Percentiles rank a stretch among this genome's conserved stretches.
phyloP scores from a whole-genome alignment of 2,329 filamentous ascomycete genomes.

The Dactylellina sp. region DNA sequence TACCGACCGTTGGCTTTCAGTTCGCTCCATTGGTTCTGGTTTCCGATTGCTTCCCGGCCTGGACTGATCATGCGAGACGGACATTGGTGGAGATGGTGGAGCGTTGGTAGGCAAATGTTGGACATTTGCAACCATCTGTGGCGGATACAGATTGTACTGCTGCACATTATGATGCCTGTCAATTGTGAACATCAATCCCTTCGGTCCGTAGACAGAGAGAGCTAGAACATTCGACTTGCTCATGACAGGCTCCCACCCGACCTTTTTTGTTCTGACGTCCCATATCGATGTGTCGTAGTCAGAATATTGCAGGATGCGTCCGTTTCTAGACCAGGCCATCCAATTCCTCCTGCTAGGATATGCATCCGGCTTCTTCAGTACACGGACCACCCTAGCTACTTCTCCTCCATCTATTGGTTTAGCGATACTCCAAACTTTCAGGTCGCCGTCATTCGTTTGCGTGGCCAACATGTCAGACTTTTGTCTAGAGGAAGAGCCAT shows the following conservation, averaged over 20 bases:
- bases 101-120: constrained; percentile 84
- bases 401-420: constrained; percentile 79
- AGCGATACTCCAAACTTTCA: constrained; percentile 95
- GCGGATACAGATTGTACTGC: constrained; percentile 92
- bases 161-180: constrained; percentile 89
- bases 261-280: constrained; percentile 98
- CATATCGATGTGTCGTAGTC: constrained; percentile 93
- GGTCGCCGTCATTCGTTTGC: constrained; percentile 89
- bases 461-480: constrained; percentile 98
- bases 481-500: constrained; percentile 93
- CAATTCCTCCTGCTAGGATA: constrained; percentile 83
- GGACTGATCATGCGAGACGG: constrained; percentile 62
- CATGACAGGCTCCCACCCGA: constrained; percentile 88
- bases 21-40: constrained; percentile 57
- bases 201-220: constrained; percentile 87
- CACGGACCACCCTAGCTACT: constrained; percentile 86
- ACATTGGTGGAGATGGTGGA: constrained; percentile 84
- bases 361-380: constrained; percentile 82
- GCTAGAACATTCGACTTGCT: constrained; percentile 84
- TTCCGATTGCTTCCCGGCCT: constrained; percentile 58
- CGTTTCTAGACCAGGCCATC: constrained; percentile 99
- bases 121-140: constrained; percentile 84
- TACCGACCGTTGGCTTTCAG: constrained; percentile 41
- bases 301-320: constrained; percentile 89
- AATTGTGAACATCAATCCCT: constrained; percentile 90